Percentiles rank a stretch among this genome's conserved stretches.
Evolutionary conservation across 1,139 yeast species (phyloP).

Genomic region (Taphrina pruni): DNA sequence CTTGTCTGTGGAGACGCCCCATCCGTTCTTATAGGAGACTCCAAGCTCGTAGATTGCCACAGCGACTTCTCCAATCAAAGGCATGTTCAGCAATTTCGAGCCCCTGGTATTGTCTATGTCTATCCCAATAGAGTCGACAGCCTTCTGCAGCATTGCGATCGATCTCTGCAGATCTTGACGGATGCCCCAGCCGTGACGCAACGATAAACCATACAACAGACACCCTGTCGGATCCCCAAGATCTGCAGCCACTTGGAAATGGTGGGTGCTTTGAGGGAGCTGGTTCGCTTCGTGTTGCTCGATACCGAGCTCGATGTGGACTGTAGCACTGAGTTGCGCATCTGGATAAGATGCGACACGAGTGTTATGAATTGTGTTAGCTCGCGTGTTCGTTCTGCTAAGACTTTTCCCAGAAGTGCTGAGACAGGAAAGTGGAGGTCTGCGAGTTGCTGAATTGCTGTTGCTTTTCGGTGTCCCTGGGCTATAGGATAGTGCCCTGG

Average conservation of each 20-base stretch:
- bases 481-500: slow-evolving; percentile 17
- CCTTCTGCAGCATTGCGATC: slow-evolving; percentile 65
- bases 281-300: slow-evolving; percentile 64
- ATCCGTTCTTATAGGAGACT: slow-evolving; percentile 63
- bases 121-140: slow-evolving; percentile 48
- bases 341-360: slow-evolving; percentile 33
- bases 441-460: background rate
- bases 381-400: slow-evolving; percentile 10
- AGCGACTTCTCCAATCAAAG: slow-evolving; percentile 50
- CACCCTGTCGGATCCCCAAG: slow-evolving; percentile 70
- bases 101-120: slow-evolving; percentile 13
- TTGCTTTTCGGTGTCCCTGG: background rate
- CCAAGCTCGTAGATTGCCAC: slow-evolving; percentile 67
- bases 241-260: slow-evolving; percentile 66
- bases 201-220: slow-evolving; percentile 72
- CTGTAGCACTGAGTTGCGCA: slow-evolving; percentile 49
- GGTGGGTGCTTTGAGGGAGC: slow-evolving; percentile 72
- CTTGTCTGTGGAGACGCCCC: slow-evolving; percentile 66
- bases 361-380: slow-evolving; percentile 10
- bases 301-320: slow-evolving; percentile 61
- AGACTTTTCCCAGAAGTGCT: background rate
- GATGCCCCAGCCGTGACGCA: slow-evolving; percentile 74
- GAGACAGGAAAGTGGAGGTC: background rate
- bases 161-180: slow-evolving; percentile 64
- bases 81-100: slow-evolving; percentile 11